A percentile compares a stretch with the other conserved stretches of the same genome.
These are phyloP conservation scores for Dryas octopetala DNA, from an alignment of 306 rosid genomes.

Conservation along the genomic window DNA sequence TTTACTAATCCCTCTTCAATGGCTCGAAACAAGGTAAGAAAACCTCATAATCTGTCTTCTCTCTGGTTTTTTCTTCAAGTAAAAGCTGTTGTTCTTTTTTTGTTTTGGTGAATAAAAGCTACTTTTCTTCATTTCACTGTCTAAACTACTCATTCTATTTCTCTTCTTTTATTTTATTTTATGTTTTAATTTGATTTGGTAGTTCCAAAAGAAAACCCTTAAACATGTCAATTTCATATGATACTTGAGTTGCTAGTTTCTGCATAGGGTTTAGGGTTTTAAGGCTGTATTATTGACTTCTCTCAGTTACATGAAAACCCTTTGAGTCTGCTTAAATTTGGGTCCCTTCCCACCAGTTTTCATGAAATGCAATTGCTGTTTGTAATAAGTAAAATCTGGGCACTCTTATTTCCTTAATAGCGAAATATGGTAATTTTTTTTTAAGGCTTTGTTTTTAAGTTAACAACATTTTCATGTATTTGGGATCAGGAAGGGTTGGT, in stretches of 20 bases:
- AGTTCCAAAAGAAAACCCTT: neutral
- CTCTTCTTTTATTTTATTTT: neutral
- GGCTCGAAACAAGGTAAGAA: conserved; percentile 72
- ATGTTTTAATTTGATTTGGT: neutral
- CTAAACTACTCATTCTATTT: neutral
- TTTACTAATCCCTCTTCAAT: conserved; percentile 35
- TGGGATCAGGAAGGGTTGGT: conserved; percentile 61
- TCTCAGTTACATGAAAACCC: neutral
- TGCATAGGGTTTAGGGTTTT: conserved; percentile 15
- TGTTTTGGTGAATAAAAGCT: neutral
- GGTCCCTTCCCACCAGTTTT: neutral
- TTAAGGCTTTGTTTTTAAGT: conserved; percentile 17
- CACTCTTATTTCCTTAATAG: neutral
- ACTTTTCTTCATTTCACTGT: no score
- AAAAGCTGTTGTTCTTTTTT: neutral
- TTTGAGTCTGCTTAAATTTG: neutral
- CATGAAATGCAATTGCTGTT: neutral
- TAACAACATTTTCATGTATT: neutral
- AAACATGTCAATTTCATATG: neutral
- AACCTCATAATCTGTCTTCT: neutral
- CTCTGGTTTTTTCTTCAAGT: neutral
- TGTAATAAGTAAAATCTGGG: neutral
- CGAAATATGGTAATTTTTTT: neutral
- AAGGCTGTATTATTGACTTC: neutral
- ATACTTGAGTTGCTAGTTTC: neutral